Evolutionary conservation across 768 basidiomycete species (phyloP).

Genomic region (Tephrocybe sp.): DNA sequence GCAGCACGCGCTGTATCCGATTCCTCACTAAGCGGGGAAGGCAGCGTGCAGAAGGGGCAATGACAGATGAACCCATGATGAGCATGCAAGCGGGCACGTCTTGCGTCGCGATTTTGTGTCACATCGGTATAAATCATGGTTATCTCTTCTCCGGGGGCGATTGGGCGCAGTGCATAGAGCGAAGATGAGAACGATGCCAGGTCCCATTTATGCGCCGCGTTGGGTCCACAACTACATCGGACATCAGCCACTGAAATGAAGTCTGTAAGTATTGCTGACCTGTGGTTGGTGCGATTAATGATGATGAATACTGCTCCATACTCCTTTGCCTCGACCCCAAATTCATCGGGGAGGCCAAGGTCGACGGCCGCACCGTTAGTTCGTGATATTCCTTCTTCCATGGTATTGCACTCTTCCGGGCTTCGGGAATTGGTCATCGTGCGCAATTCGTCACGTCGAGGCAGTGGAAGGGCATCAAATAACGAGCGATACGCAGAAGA

Average conservation of each 20-base stretch:
- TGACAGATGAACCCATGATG: conserved; percentile 43
- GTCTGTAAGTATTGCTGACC: conserved; percentile 22
- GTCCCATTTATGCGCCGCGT: conserved; percentile 44
- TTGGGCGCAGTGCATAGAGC: conserved; percentile 40
- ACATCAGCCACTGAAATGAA: background rate
- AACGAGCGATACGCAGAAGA: conserved; percentile 22
- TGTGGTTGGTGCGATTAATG: conserved; percentile 46
- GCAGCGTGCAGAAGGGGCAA: conserved; percentile 36
- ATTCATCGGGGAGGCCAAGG: conserved; percentile 26
- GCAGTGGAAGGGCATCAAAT: conserved; percentile 18
- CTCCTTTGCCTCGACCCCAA: conserved; percentile 21
- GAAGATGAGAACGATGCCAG: conserved; percentile 34
- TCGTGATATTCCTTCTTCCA: conserved; percentile 41
- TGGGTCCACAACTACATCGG: conserved; percentile 40
- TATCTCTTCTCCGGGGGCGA: conserved; percentile 41
- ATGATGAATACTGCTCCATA: conserved; percentile 44
- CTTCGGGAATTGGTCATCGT: conserved; percentile 24
- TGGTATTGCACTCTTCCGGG: conserved; percentile 27
- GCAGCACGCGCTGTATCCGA: conserved; percentile 12
- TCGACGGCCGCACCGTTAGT: conserved; percentile 43
- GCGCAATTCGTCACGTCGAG: conserved; percentile 19
- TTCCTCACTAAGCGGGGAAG: conserved; percentile 4
- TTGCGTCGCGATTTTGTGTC: conserved; percentile 31
- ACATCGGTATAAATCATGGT: conserved; percentile 45
- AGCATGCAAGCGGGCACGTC: conserved; percentile 32